Conservation (phyloP, 805 yeast genomes). For the Starmerella bombicola region DNA sequence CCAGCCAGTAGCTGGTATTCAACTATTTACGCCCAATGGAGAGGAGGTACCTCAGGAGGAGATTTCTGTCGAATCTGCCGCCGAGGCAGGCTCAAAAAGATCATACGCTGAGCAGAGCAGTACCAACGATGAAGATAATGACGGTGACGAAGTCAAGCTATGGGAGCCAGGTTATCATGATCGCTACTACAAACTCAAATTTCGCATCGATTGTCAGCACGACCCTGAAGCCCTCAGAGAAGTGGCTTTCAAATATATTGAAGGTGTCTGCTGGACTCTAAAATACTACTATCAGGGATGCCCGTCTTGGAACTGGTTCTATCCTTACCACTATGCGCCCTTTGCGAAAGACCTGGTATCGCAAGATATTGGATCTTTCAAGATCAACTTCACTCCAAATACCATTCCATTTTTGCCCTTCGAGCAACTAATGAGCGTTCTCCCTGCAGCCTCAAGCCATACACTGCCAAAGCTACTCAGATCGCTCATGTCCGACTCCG, state of each 20-base stretch:
- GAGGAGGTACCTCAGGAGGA: constrained; percentile 37
- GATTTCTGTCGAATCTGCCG: neutral
- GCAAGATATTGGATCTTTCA: constrained; percentile 29
- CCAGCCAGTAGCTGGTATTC: constrained; percentile 56
- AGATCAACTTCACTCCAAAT: constrained; percentile 47
- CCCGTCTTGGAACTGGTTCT: constrained; percentile 97
- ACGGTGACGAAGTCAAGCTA: constrained; percentile 43
- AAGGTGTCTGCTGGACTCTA: constrained; percentile 95
- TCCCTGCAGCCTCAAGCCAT: constrained; percentile 80
- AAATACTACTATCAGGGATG: constrained; percentile 93
- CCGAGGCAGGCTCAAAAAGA: neutral
- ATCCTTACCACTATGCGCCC: constrained; percentile 96
- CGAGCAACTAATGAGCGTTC: constrained; percentile 93
- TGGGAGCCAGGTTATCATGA: constrained; percentile 81
- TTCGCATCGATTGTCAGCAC: constrained; percentile 39
- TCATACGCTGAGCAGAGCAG: neutral
- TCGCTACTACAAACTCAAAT: constrained; percentile 70
- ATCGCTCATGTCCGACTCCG: constrained; percentile 75
- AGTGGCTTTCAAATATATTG: constrained; percentile 65
- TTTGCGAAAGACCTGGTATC: constrained; percentile 78
- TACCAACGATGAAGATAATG: constrained; percentile 12
- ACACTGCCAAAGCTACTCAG: constrained; percentile 70
- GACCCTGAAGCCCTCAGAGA: constrained; percentile 43
- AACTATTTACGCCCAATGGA: constrained; percentile 65
- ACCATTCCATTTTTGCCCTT: constrained; percentile 83